A percentile compares a stretch with the other conserved stretches of the same genome.
Conservation (phyloP, 768 basidiomycete genomes). For the Leccinum boreale region DNA sequence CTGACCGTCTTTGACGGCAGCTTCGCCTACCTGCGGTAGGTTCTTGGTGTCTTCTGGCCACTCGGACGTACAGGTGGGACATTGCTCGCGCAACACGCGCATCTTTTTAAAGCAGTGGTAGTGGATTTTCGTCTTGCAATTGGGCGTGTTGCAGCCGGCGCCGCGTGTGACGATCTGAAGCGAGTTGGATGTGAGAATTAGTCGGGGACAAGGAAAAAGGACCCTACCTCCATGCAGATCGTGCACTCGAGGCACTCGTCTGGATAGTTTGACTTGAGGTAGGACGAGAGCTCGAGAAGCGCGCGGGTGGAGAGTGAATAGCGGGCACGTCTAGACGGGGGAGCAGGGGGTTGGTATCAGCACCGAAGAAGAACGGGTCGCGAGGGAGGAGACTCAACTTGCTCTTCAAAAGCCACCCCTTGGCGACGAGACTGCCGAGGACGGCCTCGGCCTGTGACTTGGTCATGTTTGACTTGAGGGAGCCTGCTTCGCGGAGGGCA, state of each 20-base stretch:
- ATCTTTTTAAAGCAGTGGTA: conserved; percentile 58
- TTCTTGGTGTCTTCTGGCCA: conserved; percentile 59
- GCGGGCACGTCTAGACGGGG: conserved; percentile 50
- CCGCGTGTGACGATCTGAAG: conserved; percentile 67
- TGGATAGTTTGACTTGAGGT: conserved; percentile 69
- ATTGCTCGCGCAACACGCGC: conserved; percentile 40
- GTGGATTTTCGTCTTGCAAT: conserved; percentile 67
- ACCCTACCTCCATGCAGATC: conserved; percentile 63
- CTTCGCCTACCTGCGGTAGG: conserved; percentile 64
- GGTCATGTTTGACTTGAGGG: conserved; percentile 61
- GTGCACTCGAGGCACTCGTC: conserved; percentile 72
- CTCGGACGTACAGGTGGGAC: conserved; percentile 53
- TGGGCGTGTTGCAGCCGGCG: conserved; percentile 53
- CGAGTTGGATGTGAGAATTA: neutral
- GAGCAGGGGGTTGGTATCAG: neutral
- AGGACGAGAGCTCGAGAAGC: conserved; percentile 67
- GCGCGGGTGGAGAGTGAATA: conserved; percentile 77
- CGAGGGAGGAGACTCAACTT: conserved; percentile 41
- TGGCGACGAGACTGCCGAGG: conserved; percentile 78
- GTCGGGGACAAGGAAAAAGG: neutral
- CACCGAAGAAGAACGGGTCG: neutral
- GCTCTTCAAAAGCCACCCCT: conserved; percentile 76
- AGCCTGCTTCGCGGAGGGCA: conserved; percentile 66
- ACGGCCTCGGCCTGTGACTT: conserved; percentile 73
- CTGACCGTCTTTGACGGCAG: conserved; percentile 59